Conservation (phyloP, 306 rosid genomes). For the Quercus aquifolioides region DNA sequence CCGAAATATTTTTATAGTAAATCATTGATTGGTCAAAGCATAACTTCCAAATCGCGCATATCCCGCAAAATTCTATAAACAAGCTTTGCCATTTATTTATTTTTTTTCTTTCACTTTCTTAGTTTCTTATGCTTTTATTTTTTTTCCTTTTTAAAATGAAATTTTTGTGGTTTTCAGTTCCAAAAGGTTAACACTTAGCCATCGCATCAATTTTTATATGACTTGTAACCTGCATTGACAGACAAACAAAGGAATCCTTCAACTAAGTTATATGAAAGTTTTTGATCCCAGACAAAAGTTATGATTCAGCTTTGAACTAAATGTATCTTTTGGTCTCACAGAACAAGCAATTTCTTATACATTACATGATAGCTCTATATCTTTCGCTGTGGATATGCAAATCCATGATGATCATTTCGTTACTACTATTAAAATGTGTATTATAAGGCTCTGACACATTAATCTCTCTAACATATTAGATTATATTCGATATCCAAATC, state of each 20-base stretch:
- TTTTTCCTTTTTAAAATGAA: too few relatives aligned
- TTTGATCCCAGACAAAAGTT: background rate
- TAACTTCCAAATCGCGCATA: too few relatives aligned
- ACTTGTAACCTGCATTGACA: background rate
- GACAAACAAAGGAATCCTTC: background rate
- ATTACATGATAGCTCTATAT: background rate
- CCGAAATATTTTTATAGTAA: too few relatives aligned
- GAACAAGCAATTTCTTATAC: background rate
- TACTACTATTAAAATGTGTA: background rate
- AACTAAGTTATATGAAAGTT: background rate
- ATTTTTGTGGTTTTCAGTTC: too few relatives aligned
- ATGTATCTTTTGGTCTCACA: background rate
- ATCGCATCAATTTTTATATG: background rate
- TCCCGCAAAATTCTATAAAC: too few relatives aligned
- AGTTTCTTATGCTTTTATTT: too few relatives aligned
- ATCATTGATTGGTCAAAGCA: too few relatives aligned
- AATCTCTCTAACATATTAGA: background rate
- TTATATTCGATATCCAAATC: background rate
- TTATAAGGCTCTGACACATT: background rate
- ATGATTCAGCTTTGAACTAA: too few relatives aligned
- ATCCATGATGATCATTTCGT: background rate
- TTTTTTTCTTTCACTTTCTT: too few relatives aligned
- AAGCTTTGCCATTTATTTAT: too few relatives aligned
- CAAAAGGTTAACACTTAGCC: background rate
- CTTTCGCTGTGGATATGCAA: background rate